phyloP scores from a whole-genome alignment of 1,139 yeast species.

The Taphrina confusa region DNA sequence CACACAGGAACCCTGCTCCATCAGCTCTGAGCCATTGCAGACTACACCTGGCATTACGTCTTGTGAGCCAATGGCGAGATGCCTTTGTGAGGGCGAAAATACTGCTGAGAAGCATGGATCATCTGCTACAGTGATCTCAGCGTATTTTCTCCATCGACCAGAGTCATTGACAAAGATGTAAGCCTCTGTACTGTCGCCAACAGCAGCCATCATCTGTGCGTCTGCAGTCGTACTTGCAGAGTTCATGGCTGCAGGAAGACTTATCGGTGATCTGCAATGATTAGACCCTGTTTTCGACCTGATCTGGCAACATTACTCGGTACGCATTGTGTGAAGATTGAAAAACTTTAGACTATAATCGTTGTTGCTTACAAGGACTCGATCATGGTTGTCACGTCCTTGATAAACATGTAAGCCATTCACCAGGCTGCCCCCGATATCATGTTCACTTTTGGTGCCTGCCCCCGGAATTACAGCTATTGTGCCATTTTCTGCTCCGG shows the following conservation, averaged over 20 bases:
- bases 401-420: conserved; percentile 23
- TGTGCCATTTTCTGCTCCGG: conserved; percentile 30
- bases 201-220: conserved; percentile 35
- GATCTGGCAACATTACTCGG: background rate
- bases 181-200: conserved; percentile 35
- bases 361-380: conserved; percentile 26
- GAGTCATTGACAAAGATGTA: conserved; percentile 25
- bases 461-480: conserved; percentile 6
- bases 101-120: conserved; percentile 30
- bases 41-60: background rate
- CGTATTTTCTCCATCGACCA: conserved; percentile 15
- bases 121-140: conserved; percentile 17
- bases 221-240: conserved; percentile 34
- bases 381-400: background rate
- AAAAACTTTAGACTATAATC: conserved; percentile 22
- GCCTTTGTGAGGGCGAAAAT: conserved; percentile 19
- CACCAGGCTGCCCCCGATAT: conserved; percentile 23
- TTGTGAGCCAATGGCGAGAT: conserved; percentile 30
- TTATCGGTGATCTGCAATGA: conserved; percentile 1
- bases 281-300: background rate
- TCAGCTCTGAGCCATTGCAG: background rate
- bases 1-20: conserved; percentile 7
- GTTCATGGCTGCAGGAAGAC: conserved; percentile 33
- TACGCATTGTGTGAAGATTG: background rate
- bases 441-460: conserved; percentile 14